Evolutionary conservation across 495 filamentous ascomycete species (phyloP).

Genomic region (Xylaria curta): DNA sequence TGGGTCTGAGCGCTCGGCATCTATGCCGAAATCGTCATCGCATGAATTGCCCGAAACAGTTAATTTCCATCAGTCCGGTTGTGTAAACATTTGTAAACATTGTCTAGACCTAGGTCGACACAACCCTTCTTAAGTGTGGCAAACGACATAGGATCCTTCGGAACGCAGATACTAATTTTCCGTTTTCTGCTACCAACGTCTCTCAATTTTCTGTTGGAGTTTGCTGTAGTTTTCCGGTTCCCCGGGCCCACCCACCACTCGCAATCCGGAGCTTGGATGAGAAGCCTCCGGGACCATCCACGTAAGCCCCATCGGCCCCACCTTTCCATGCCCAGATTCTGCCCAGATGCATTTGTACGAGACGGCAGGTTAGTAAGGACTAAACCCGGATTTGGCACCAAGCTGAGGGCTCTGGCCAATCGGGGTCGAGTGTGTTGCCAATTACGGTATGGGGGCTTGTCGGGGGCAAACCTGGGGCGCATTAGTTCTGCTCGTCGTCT

Average conservation of each 20-base stretch:
- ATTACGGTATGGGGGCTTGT: slow-evolving; percentile 12
- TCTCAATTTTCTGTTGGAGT: not conserved
- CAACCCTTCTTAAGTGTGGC: not conserved
- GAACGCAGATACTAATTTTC: slow-evolving; percentile 7
- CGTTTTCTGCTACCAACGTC: not conserved
- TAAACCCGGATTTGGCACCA: not conserved
- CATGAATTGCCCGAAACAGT: slow-evolving; percentile 18
- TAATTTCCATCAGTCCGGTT: not conserved
- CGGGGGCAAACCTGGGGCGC: not conserved
- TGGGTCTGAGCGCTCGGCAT: slow-evolving; percentile 12
- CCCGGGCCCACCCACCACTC: not conserved
- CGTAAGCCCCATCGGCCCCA: not conserved
- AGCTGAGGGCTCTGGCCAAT: slow-evolving; percentile 14
- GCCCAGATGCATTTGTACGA: not conserved
- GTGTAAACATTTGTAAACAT: not conserved
- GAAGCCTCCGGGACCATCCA: not conserved
- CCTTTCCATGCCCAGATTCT: slow-evolving; percentile 14
- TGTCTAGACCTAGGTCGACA: not conserved
- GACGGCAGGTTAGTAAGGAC: not conserved
- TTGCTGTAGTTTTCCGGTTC: slow-evolving; percentile 2
- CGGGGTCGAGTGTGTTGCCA: not conserved
- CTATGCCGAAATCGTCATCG: not conserved
- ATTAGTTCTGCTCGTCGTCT: slow-evolving; percentile 18
- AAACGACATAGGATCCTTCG: not conserved
- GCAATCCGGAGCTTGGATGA: not conserved